Evolutionary conservation across 164 flowering plant genomes (phyloP).

Genomic region (Berberis thunbergii): DNA sequence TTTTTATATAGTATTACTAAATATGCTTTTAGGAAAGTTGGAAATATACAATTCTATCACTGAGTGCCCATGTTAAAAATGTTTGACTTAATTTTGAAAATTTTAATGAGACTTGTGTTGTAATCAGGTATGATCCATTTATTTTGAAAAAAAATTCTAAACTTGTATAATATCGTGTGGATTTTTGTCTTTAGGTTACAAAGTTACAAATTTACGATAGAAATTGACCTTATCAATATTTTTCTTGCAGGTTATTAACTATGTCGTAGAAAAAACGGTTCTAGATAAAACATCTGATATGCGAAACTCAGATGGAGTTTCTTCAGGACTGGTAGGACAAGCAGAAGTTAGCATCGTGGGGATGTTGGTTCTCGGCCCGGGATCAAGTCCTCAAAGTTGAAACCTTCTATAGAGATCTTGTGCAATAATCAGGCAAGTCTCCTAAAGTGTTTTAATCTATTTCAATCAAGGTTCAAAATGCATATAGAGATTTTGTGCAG

Average conservation of each 20-base stretch:
- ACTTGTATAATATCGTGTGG: no score
- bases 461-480: slow-evolving; percentile 53
- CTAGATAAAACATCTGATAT: slow-evolving; percentile 68
- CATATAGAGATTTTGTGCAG: slow-evolving; percentile 87
- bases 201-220: background rate
- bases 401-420: slow-evolving; percentile 80
- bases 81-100: no score
- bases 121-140: no score
- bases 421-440: slow-evolving; percentile 91
- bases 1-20: no score
- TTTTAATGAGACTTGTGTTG: no score
- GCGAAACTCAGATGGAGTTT: slow-evolving; percentile 39
- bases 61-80: no score
- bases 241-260: slow-evolving; percentile 66
- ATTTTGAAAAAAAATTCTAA: no score
- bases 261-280: slow-evolving; percentile 85
- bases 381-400: slow-evolving; percentile 62
- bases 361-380: slow-evolving; percentile 61
- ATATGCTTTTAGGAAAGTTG: no score
- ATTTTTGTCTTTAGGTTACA: background rate
- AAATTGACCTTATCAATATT: background rate
- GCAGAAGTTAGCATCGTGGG: slow-evolving; percentile 33
- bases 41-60: no score
- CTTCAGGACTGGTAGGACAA: slow-evolving; percentile 42
- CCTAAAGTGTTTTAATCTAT: background rate